A percentile compares a stretch with the other conserved stretches of the same genome.
Evolutionary conservation across 768 basidiomycete genomes (phyloP).

Genomic region (Suillus luteus): DNA sequence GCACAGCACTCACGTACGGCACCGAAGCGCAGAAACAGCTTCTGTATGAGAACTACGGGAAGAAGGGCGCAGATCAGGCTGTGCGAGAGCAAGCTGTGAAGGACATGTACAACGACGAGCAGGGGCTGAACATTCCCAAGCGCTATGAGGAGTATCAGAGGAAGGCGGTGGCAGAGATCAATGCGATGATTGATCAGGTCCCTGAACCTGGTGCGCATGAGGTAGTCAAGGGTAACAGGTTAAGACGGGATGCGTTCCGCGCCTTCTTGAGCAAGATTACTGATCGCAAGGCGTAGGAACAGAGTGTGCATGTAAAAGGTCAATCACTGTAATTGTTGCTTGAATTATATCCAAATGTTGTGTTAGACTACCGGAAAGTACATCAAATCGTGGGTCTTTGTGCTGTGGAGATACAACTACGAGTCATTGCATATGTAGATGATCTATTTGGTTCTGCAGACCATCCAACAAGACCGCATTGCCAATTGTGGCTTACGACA

Average conservation of each 20-base stretch:
- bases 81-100: constrained; percentile 60
- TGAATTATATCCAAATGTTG: not conserved
- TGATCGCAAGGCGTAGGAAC: constrained; percentile 39
- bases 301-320: not conserved
- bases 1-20: constrained; percentile 71
- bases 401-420: not conserved
- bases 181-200: constrained; percentile 67
- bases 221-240: constrained; percentile 43
- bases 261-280: constrained; percentile 86
- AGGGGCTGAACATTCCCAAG: constrained; percentile 47
- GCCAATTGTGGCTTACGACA: not conserved
- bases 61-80: constrained; percentile 45
- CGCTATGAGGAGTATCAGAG: constrained; percentile 81
- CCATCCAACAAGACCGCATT: not conserved
- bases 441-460: not conserved
- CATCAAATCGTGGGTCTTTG: not conserved
- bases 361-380: not conserved
- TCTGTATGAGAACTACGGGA: constrained; percentile 70
- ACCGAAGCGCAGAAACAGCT: constrained; percentile 56
- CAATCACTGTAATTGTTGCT: not conserved
- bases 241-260: constrained; percentile 73
- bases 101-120: constrained; percentile 62
- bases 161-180: constrained; percentile 39
- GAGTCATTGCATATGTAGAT: not conserved
- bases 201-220: constrained; percentile 53